Evolutionary conservation across 139 green algal species (phyloP).

Genomic region (Dunaliella sp.): DNA sequence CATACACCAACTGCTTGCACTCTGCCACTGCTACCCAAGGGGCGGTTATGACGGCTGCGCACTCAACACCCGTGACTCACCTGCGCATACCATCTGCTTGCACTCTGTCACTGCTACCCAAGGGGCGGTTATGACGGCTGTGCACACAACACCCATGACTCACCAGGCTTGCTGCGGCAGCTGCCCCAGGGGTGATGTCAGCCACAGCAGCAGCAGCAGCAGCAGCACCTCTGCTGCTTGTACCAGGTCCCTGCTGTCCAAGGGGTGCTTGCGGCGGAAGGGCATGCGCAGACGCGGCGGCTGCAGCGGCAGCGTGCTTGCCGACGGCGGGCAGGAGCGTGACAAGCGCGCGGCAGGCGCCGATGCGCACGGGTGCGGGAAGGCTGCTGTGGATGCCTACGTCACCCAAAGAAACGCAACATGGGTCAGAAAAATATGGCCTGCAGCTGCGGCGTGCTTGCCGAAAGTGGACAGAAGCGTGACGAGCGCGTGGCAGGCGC

Average conservation of each 20-base stretch:
- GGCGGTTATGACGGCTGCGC: no score
- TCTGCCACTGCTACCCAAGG: no score
- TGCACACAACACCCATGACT: no score
- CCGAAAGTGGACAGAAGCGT: conserved; percentile 8
- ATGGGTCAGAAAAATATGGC: not conserved
- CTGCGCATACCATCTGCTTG: no score
- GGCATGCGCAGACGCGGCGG: not conserved
- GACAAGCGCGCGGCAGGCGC: conserved; percentile 32
- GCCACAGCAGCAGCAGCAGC: not conserved
- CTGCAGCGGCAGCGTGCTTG: not conserved
- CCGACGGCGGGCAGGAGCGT: conserved; percentile 8
- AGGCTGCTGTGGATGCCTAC: conserved; percentile 17
- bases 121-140: no score
- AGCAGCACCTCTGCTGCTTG: not conserved
- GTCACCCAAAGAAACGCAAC: not conserved
- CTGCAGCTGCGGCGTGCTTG: not conserved
- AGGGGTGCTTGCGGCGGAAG: not conserved
- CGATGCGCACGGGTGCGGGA: conserved; percentile 29
- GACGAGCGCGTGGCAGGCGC: conserved; percentile 31
- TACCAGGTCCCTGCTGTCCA: not conserved
- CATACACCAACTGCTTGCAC: no score
- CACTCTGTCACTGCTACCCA: no score
- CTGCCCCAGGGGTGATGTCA: no score
- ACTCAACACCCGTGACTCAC: no score
- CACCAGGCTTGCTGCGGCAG: not conserved